phyloP scores from a whole-genome alignment of 768 basidiomycete species.

The Xanthoconium purpureum region DNA sequence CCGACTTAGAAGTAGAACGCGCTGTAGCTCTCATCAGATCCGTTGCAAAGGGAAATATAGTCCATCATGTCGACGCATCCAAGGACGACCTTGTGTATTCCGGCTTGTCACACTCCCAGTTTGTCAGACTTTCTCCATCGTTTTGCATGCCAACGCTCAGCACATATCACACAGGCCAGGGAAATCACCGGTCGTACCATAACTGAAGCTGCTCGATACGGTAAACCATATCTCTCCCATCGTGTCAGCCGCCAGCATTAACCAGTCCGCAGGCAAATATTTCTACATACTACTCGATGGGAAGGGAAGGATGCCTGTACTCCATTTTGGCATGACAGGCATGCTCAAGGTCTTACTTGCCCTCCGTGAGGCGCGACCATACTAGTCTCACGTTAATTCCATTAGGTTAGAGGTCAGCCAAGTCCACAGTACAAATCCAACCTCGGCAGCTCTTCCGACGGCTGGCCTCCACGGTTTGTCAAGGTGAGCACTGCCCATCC shows the following conservation, averaged over 20 bases:
- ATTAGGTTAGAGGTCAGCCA: slow-evolving; percentile 45
- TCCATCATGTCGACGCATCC: slow-evolving; percentile 53
- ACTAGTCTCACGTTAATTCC: background rate
- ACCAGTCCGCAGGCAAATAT: slow-evolving; percentile 47
- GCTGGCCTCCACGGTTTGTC: slow-evolving; percentile 67
- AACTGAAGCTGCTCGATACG: slow-evolving; percentile 50
- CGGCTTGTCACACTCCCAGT: slow-evolving; percentile 52
- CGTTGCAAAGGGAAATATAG: slow-evolving; percentile 50
- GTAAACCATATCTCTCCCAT: slow-evolving; percentile 27
- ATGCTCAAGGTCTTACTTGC: slow-evolving; percentile 55
- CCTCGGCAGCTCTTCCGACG: slow-evolving; percentile 37
- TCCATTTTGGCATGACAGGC: slow-evolving; percentile 89
- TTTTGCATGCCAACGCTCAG: slow-evolving; percentile 1
- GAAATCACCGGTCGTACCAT: slow-evolving; percentile 52
- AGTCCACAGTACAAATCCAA: slow-evolving; percentile 49
- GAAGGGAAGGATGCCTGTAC: slow-evolving; percentile 57
- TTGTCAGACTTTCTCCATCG: slow-evolving; percentile 44
- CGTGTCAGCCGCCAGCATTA: background rate
- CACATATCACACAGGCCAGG: slow-evolving; percentile 39
- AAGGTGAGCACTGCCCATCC: slow-evolving; percentile 40
- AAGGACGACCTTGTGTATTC: slow-evolving; percentile 65
- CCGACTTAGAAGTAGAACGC: slow-evolving; percentile 59
- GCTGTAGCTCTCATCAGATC: slow-evolving; percentile 55
- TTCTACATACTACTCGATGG: slow-evolving; percentile 67
- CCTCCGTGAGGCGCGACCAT: background rate